These are phyloP conservation scores for Vanderwaltozyma yarrowii DNA, from an alignment of 805 yeast species.

Conservation along the genomic window DNA sequence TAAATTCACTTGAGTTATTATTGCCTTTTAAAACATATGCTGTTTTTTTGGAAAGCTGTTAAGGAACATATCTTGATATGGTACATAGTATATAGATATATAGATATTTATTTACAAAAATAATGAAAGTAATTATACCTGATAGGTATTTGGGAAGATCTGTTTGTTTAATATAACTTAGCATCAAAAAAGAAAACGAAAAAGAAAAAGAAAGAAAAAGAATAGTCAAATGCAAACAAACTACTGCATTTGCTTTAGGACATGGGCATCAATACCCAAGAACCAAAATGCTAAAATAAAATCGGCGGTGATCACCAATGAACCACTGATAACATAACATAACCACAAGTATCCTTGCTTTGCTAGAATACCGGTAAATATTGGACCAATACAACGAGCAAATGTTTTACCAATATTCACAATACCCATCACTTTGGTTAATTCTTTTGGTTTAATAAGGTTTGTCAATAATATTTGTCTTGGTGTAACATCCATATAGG, in stretches of 20 bases:
- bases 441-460: conserved; percentile 49
- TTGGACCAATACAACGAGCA: conserved; percentile 75
- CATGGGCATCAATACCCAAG: conserved; percentile 25
- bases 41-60: too few species aligned
- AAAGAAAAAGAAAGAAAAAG: too few species aligned
- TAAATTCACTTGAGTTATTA: too few species aligned
- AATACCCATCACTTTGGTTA: conserved; percentile 72
- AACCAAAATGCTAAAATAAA: conserved; percentile 25
- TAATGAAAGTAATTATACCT: too few species aligned
- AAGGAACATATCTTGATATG: too few species aligned
- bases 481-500: conserved; percentile 88
- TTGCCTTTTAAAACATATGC: too few species aligned
- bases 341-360: conserved; percentile 35
- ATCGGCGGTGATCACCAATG: conserved; percentile 36
- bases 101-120: too few species aligned
- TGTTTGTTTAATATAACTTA: too few species aligned
- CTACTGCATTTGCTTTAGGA: conserved; percentile 10
- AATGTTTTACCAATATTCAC: conserved; percentile 81
- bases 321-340: conserved; percentile 44
- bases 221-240: too few species aligned
- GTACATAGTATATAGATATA: too few species aligned
- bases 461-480: conserved; percentile 71
- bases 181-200: too few species aligned
- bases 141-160: too few species aligned
- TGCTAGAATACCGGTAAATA: conserved; percentile 68